Evolutionary conservation across 371 early-diverging fungal species (phyloP).

Genomic region (Cokeromyces recurvatus): DNA sequence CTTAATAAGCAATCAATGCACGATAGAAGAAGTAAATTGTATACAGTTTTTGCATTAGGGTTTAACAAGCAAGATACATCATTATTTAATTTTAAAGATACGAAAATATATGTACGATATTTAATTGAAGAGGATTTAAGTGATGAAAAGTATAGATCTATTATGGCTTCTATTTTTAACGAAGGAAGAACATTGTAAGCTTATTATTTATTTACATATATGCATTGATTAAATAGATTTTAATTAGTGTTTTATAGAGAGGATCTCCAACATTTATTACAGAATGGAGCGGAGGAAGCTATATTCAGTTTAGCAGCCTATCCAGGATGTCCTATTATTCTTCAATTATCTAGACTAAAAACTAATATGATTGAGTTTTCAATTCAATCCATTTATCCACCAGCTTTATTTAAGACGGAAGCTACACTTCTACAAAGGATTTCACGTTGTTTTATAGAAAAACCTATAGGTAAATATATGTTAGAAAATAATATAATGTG

Average conservation of each 20-base stretch:
- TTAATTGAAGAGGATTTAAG: slow-evolving; percentile 1
- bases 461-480: no score
- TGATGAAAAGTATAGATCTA: slow-evolving; percentile 9
- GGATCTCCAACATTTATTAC: slow-evolving; percentile 3
- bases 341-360: slow-evolving; percentile 7
- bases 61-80: slow-evolving; percentile 9
- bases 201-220: background rate
- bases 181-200: slow-evolving; percentile 16
- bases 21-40: slow-evolving; percentile 5
- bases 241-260: background rate
- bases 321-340: slow-evolving; percentile 14
- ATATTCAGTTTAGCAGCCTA: slow-evolving; percentile 12
- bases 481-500: no score
- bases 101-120: no score
- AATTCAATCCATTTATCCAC: slow-evolving; percentile 10
- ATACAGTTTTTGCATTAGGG: no score
- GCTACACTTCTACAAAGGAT: slow-evolving; percentile 8
- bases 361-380: slow-evolving; percentile 8
- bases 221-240: background rate
- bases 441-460: background rate
- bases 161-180: slow-evolving; percentile 6
- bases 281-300: slow-evolving; percentile 9
- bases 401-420: slow-evolving; percentile 17
- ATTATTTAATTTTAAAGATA: background rate
- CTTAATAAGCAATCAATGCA: slow-evolving; percentile 1